These are phyloP conservation scores for Fusarium nanum DNA, from an alignment of 2,329 filamentous ascomycete genomes.

Conservation along the genomic window DNA sequence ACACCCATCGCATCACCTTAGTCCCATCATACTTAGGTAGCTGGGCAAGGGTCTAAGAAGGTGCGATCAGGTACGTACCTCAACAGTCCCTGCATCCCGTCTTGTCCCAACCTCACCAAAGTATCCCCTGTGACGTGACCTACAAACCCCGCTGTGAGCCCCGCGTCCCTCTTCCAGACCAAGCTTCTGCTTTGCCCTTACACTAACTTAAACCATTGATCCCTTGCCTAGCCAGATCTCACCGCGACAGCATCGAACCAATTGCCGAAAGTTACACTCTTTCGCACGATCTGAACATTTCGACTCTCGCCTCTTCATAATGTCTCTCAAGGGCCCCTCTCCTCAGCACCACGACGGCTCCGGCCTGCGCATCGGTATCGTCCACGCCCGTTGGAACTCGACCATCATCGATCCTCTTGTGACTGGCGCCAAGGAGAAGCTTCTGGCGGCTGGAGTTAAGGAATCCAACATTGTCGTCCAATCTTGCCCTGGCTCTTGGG, in stretches of 20 bases:
- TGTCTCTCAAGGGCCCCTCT: slow-evolving; percentile 66
- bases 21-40: neutral
- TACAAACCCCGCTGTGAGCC: slow-evolving; percentile 44
- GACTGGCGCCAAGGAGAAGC: slow-evolving; percentile 80
- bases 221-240: slow-evolving; percentile 2
- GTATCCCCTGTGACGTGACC: slow-evolving; percentile 41
- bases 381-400: slow-evolving; percentile 96
- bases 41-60: slow-evolving; percentile 14
- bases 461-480: slow-evolving; percentile 90
- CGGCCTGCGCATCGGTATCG: slow-evolving; percentile 87
- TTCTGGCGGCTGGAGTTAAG: slow-evolving; percentile 82
- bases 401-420: slow-evolving; percentile 89
- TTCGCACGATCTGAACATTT: neutral
- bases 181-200: slow-evolving; percentile 17
- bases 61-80: slow-evolving; percentile 37
- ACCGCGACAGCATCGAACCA: slow-evolving; percentile 13
- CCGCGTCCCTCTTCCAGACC: slow-evolving; percentile 35
- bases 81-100: slow-evolving; percentile 39
- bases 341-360: slow-evolving; percentile 73
- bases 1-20: neutral
- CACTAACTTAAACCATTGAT: slow-evolving; percentile 24
- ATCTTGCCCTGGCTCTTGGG: slow-evolving; percentile 93
- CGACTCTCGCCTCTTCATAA: slow-evolving; percentile 9
- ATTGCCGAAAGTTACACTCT: neutral
- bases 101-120: neutral